phyloP scores from a whole-genome alignment of 2,329 filamentous ascomycete genomes.

The Fusarium sp. region DNA sequence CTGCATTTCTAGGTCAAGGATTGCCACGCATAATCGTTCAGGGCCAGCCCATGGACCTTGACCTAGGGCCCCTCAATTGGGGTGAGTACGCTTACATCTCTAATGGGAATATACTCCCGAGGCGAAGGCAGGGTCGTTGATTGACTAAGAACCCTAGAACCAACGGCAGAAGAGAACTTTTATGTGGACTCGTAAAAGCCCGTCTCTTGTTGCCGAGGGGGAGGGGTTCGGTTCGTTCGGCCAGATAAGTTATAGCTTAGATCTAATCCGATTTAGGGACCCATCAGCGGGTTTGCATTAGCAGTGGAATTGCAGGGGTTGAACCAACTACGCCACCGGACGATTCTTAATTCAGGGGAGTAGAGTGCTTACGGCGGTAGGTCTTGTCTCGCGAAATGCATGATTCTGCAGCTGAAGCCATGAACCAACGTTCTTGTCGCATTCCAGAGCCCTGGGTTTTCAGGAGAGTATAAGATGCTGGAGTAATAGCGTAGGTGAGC shows the following conservation, averaged over 20 bases:
- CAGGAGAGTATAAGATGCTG: neutral
- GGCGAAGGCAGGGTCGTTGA: neutral
- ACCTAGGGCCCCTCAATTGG: neutral
- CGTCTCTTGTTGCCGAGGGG: neutral
- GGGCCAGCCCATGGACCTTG: neutral
- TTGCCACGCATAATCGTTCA: neutral
- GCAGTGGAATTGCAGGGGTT: neutral
- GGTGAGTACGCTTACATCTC: neutral
- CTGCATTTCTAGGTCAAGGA: neutral
- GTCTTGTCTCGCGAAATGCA: neutral
- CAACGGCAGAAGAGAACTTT: neutral
- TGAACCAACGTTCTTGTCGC: neutral
- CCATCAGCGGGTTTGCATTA: neutral
- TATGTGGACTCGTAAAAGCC: neutral
- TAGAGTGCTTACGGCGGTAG: neutral
- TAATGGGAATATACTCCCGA: neutral
- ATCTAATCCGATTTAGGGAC: constrained; percentile 32
- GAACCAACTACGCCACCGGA: constrained; percentile 4
- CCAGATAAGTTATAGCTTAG: neutral
- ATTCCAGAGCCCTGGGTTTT: neutral
- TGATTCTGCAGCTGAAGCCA: neutral
- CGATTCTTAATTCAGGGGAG: neutral
- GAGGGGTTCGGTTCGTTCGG: neutral
- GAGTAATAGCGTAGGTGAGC: neutral
- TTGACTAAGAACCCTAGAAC: neutral